A percentile compares a stretch with the other conserved stretches of the same genome.
Conservation (phyloP, 352 stramenopile species). For the Blastocystis sp. region DNA sequence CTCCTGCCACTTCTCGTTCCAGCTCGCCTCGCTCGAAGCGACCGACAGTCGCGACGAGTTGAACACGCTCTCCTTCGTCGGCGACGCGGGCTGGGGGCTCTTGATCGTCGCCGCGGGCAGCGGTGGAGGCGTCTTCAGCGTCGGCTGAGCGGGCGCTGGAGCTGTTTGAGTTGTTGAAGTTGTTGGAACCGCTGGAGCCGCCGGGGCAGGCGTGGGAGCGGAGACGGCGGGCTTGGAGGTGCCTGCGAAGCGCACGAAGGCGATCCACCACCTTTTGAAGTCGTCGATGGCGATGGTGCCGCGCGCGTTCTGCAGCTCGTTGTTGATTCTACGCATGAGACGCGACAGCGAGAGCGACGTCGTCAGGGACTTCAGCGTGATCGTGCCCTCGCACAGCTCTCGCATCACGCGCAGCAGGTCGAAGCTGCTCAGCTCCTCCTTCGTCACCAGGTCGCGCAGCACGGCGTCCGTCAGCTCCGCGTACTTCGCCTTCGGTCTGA, state of each 20-base stretch:
- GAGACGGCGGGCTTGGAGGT: background rate
- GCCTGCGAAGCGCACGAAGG: background rate
- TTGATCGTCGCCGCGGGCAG: background rate
- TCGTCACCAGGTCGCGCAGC: background rate
- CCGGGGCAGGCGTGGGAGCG: background rate
- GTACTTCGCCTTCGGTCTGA: conserved; percentile 5
- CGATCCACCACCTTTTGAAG: conserved; percentile 29
- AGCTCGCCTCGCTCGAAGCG: background rate
- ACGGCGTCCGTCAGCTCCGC: background rate
- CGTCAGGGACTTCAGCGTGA: conserved; percentile 10
- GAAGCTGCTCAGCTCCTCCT: conserved; percentile 3
- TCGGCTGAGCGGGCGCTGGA: background rate
- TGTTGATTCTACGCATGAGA: conserved; percentile 22
- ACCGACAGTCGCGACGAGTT: conserved; percentile 4
- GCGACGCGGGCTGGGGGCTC: background rate
- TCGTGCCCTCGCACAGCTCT: conserved; percentile 6
- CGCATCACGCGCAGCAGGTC: conserved; percentile 8
- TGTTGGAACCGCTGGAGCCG: background rate
- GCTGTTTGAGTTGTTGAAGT: background rate
- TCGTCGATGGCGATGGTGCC: background rate
- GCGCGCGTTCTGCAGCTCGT: conserved; percentile 25
- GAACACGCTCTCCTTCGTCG: background rate
- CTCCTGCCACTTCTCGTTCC: conserved; percentile 63
- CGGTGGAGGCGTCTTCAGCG: background rate
- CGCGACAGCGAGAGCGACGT: background rate